Evolutionary conservation across 2,329 filamentous ascomycete species (phyloP), one percentile per base, ranked within the genome.

Genomic region (Gaeumannomyces tritici): DNA sequence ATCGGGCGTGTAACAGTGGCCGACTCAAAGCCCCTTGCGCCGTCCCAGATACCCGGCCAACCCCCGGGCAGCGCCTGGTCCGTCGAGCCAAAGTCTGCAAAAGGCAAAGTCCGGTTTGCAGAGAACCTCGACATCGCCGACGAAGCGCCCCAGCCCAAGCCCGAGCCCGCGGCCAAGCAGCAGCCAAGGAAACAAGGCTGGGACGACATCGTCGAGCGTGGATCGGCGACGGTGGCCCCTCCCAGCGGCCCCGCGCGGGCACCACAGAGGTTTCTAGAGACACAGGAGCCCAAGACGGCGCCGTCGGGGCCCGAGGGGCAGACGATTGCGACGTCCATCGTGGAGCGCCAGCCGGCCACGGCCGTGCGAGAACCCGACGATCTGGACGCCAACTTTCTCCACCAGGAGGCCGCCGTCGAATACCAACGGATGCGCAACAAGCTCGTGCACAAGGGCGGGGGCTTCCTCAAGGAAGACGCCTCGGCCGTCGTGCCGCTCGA

Each of bases 51-150:
- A n/a, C 1, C 42, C 18, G 42, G 7, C n/a, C 18, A 6, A n/a
- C 4, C 42, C 24, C 42, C 42, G 18, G 42, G 42, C 42, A n/a
- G n/a, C 3, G 21, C 21, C 42, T 18, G 42, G 42, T 51, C 42
- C 42, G n/a, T 7, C 8, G 64, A 65, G 8, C 59, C 63, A 27
- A 66, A 68, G 13, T 72, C 70, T 31, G 28, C 31, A 55, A 83
- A 82, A 71, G 96, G 95, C 76, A 87, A 84, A 21, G 92, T 96
- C 29, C 85, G 88, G n/a, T 96, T 96, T 73, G 88, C 91, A 2
- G 77, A 87, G 42, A 80, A 81, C 7, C 77, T 96, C 42, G 90
- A 95, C 68, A 86, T 96, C 65, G 87, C 89, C 59, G 73, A 73
- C 3, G 75, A 73, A 58, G 33, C 58, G 26, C 11, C 58, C 26